Conservation (phyloP, 1,284 basidiomycete genomes). For the Athelia psychrophila region DNA sequence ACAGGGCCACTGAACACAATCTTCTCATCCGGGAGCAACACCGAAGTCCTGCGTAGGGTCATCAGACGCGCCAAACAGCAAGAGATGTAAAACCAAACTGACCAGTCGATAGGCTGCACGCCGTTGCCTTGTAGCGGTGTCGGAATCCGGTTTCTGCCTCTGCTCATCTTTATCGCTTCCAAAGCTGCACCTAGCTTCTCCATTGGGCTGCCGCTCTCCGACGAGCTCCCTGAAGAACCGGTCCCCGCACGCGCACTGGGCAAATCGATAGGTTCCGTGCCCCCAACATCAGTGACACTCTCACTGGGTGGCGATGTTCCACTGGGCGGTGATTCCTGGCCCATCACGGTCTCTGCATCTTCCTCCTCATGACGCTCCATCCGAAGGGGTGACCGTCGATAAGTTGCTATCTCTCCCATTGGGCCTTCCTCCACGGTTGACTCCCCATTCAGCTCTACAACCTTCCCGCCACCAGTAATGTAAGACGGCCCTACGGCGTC, state of each 20-base stretch:
- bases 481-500: slow-evolving; percentile 38
- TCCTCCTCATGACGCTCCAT: slow-evolving; percentile 8
- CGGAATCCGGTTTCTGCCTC: slow-evolving; percentile 52
- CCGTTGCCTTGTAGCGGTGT: slow-evolving; percentile 57
- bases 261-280: background rate
- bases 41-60: slow-evolving; percentile 32
- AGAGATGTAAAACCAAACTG: slow-evolving; percentile 12
- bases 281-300: background rate
- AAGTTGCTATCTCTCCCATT: slow-evolving; percentile 23
- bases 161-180: slow-evolving; percentile 31
- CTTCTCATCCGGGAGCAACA: slow-evolving; percentile 42
- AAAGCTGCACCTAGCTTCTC: slow-evolving; percentile 34
- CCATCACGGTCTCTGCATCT: slow-evolving; percentile 8
- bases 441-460: background rate
- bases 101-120: slow-evolving; percentile 39
- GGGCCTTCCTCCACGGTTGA: slow-evolving; percentile 23
- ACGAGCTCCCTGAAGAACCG: slow-evolving; percentile 42
- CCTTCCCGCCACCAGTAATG: slow-evolving; percentile 19
- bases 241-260: slow-evolving; percentile 18
- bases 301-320: background rate
- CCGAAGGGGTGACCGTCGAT: slow-evolving; percentile 8
- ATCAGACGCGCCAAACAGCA: background rate
- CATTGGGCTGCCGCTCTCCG: slow-evolving; percentile 41
- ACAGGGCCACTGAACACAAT: slow-evolving; percentile 51
- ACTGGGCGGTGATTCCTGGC: slow-evolving; percentile 4